Evolutionary conservation across 2,329 filamentous ascomycete species (phyloP).

Genomic region (Phyllosticta capitalensis): DNA sequence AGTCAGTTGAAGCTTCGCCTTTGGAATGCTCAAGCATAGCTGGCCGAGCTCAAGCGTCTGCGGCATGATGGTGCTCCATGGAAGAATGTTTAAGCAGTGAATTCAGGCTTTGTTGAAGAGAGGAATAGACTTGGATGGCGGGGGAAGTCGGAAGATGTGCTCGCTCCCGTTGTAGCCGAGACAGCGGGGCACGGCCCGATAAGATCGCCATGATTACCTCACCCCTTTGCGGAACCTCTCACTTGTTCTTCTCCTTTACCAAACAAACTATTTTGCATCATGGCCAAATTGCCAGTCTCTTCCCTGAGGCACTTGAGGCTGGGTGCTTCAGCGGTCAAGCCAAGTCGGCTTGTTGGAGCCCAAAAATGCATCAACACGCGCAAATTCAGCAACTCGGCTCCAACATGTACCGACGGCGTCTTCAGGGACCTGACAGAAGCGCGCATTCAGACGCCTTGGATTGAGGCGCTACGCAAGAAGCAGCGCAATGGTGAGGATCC

Average conservation of each 20-base stretch:
- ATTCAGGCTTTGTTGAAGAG: not conserved
- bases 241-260: not conserved
- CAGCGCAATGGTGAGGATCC: slow-evolving; percentile 29
- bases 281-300: not conserved
- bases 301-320: not conserved
- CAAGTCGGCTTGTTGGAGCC: not conserved
- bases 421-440: slow-evolving; percentile 50
- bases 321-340: not conserved
- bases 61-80: slow-evolving; percentile 15
- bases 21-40: slow-evolving; percentile 21
- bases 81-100: not conserved
- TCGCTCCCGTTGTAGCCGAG: not conserved
- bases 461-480: slow-evolving; percentile 52
- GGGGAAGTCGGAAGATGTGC: not conserved
- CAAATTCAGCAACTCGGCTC: slow-evolving; percentile 6
- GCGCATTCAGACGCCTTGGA: slow-evolving; percentile 57
- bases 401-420: slow-evolving; percentile 45
- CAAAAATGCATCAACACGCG: not conserved
- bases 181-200: not conserved
- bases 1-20: slow-evolving; percentile 20
- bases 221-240: not conserved
- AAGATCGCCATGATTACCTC: not conserved
- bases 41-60: slow-evolving; percentile 25
- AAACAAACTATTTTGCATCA: not conserved
- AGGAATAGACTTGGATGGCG: not conserved